Evolutionary conservation across 73 alveolate species (phyloP), one percentile per base, ranked within the genome.

Genomic region (Halteria grandinella): DNA sequence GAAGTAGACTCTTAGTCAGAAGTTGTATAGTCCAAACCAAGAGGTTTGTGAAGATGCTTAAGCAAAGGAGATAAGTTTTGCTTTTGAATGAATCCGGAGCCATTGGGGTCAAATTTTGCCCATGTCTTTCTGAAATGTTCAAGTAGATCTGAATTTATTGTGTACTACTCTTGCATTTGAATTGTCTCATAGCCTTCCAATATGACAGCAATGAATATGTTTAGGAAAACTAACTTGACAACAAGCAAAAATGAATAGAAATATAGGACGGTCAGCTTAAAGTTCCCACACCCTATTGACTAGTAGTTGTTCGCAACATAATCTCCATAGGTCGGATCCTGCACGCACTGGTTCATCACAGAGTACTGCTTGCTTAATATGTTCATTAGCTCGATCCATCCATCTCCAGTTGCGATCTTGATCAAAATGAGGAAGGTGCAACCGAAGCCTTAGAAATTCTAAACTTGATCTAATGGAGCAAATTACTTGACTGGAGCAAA

Each of bases 31-130:
- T n/a, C n/a, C n/a, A n/a, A n/a, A n/a, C n/a, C n/a, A n/a, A n/a
- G n/a, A n/a, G n/a, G n/a, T n/a, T n/a, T n/a, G n/a, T n/a, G n/a
- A n/a, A n/a, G n/a, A n/a, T n/a, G n/a, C n/a, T n/a, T n/a, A n/a
- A n/a, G n/a, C n/a, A n/a, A n/a, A n/a, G n/a, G n/a, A n/a, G n/a
- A n/a, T n/a, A n/a, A n/a, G n/a, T n/a, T n/a, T n/a, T n/a, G n/a
- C n/a, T n/a, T 54, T 17, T 37, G 43, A 15, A 85, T 64, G 53
- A 79, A 79, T 0, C 86, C 82, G 33, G 89, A 78, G 10, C 83
- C 93, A 27, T 79, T 41, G 11, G 77, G 85, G 45, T 85, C 93
- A 69, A 63, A 69, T 53, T 78, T 59, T 27, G 72, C 58, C 93
- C 90, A 79, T 14, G 17, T 29, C 5, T 47, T 37, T 29, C 73